Evolutionary conservation across 129 eudicot genomes (phyloP).

Genomic region (Centella asiatica): DNA sequence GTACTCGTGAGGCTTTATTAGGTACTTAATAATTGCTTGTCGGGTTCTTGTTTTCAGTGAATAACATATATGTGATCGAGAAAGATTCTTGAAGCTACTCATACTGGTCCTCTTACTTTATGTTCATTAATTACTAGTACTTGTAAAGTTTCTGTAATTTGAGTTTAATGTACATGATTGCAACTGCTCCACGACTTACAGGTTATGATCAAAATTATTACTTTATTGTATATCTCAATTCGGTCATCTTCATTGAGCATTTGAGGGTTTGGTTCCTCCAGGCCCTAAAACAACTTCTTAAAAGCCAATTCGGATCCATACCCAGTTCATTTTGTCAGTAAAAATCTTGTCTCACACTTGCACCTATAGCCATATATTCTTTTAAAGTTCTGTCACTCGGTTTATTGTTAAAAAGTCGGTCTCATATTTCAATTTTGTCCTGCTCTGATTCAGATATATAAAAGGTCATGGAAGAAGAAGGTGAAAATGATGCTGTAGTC

Average conservation of each 20-base stretch:
- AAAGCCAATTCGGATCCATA: slow-evolving; percentile 6
- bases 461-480: slow-evolving; percentile 42
- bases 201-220: neutral
- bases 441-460: slow-evolving; percentile 2
- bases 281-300: neutral
- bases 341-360: neutral
- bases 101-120: slow-evolving; percentile 20
- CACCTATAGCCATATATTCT: neutral
- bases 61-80: slow-evolving; percentile 44
- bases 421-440: slow-evolving; percentile 18
- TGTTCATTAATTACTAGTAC: slow-evolving; percentile 20
- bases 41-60: slow-evolving; percentile 31
- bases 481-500: slow-evolving; percentile 15
- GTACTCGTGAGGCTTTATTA: slow-evolving; percentile 45
- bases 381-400: slow-evolving; percentile 6
- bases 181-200: slow-evolving; percentile 34
- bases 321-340: slow-evolving; percentile 8
- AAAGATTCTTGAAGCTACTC: slow-evolving; percentile 38
- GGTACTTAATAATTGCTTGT: slow-evolving; percentile 29
- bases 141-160: slow-evolving; percentile 6
- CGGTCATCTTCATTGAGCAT: slow-evolving; percentile 20
- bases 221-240: slow-evolving; percentile 9
- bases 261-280: slow-evolving; percentile 12
- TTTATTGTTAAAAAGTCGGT: slow-evolving; percentile 10
- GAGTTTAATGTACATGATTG: slow-evolving; percentile 27